Evolutionary conservation across 2,329 filamentous ascomycete genomes (phyloP).

Genomic region (Fusarium circinatum): DNA sequence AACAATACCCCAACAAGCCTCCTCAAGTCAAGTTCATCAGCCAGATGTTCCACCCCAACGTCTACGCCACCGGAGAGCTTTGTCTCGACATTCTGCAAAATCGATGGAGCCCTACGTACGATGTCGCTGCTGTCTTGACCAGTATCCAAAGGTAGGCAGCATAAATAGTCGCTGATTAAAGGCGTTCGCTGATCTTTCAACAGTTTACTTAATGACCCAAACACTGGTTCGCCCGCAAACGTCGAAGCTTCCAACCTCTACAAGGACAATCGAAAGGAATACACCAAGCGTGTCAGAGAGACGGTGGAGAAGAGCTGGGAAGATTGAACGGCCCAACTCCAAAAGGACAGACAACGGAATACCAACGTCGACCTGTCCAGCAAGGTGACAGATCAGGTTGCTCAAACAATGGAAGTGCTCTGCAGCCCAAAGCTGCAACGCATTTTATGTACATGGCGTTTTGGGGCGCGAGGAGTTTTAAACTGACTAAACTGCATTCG

Average conservation of each 20-base stretch:
- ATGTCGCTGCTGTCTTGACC: constrained; percentile 95
- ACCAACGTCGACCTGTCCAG: constrained; percentile 36
- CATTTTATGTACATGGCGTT: constrained; percentile 45
- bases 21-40: constrained; percentile 98
- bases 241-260: constrained; percentile 98
- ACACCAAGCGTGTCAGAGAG: constrained; percentile 92
- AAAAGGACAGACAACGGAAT: constrained; percentile 32
- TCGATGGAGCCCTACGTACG: constrained; percentile 97
- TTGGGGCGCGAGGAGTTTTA: constrained; percentile 46
- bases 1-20: constrained; percentile 98
- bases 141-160: constrained; percentile 87
- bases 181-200: constrained; percentile 43
- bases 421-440: constrained; percentile 1
- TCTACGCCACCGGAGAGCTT: constrained; percentile 95
- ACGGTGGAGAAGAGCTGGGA: constrained; percentile 99
- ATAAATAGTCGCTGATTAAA: not conserved
- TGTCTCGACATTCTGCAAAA: constrained; percentile 98
- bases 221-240: constrained; percentile 97
- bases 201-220: constrained; percentile 95
- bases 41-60: constrained; percentile 99
- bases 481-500: constrained; percentile 46
- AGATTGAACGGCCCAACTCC: constrained; percentile 63
- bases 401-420: constrained; percentile 13
- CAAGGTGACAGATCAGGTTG: constrained; percentile 25
- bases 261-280: constrained; percentile 97